Evolutionary conservation across 2,329 filamentous ascomycete species (phyloP).

Genomic region (Zopfia rhizophila): DNA sequence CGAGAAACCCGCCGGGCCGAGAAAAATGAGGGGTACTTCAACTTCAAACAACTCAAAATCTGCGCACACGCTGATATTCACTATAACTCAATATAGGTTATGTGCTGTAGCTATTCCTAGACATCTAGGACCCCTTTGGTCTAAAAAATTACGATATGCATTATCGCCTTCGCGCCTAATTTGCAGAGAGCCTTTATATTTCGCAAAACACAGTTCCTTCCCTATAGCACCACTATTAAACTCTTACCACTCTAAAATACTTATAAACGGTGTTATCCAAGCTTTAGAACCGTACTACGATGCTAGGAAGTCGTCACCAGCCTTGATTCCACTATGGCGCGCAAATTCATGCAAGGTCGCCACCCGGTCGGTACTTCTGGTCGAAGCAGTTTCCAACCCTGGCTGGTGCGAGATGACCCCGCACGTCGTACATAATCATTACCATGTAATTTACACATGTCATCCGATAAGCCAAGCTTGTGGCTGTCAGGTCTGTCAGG

Average conservation of each 20-base stretch:
- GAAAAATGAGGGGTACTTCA: slow-evolving; percentile 11
- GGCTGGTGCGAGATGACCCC: slow-evolving; percentile 6
- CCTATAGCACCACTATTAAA: not conserved
- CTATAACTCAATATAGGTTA: slow-evolving; percentile 2
- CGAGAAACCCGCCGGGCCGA: slow-evolving; percentile 5
- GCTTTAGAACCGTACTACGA: slow-evolving; percentile 3
- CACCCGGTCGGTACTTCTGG: slow-evolving; percentile 6
- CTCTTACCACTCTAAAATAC: not conserved
- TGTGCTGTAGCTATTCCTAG: slow-evolving; percentile 9
- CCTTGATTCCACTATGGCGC: too few relatives aligned
- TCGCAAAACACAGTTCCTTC: not conserved
- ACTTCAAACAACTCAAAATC: slow-evolving; percentile 7
- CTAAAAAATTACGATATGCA: slow-evolving; percentile 9
- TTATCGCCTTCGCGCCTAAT: slow-evolving; percentile 4
- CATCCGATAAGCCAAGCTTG: not conserved
- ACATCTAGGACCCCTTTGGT: slow-evolving; percentile 2
- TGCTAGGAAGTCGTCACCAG: not conserved
- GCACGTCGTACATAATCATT: slow-evolving; percentile 2
- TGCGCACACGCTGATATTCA: not conserved
- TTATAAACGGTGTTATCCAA: slow-evolving; percentile 1
- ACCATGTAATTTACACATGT: slow-evolving; percentile 9
- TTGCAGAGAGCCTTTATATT: not conserved
- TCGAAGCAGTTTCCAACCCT: slow-evolving; percentile 7
- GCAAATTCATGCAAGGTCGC: slow-evolving; percentile 9
- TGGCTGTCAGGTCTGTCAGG: too few relatives aligned